phyloP scores from a whole-genome alignment of 2,329 filamentous ascomycete species.

The Pseudohalonectria lignicola region DNA sequence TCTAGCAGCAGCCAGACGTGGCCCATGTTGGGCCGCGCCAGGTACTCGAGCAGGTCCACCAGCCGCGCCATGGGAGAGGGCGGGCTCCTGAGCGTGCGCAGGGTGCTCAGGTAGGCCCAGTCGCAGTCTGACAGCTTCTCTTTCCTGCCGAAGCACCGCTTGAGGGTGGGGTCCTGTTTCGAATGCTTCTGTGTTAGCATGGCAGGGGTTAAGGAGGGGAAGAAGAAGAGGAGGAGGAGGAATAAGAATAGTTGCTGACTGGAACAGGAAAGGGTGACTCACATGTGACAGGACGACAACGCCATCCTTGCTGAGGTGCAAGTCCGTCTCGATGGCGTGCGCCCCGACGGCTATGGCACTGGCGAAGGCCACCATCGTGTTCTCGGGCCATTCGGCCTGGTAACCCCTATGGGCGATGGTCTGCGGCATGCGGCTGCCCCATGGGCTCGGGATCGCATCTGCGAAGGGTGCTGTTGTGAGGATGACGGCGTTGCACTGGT shows the following conservation, averaged over 20 bases:
- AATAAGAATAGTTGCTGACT: neutral
- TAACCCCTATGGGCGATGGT: slow-evolving; percentile 71
- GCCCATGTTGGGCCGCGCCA: slow-evolving; percentile 53
- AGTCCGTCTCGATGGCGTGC: slow-evolving; percentile 78
- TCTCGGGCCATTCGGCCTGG: slow-evolving; percentile 72
- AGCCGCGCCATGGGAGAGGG: slow-evolving; percentile 57
- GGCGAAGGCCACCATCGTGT: slow-evolving; percentile 54
- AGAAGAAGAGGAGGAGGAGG: neutral
- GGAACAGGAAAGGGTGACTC: slow-evolving; percentile 18
- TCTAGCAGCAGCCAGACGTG: slow-evolving; percentile 76
- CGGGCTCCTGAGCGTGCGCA: slow-evolving; percentile 58
- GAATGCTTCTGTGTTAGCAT: no score
- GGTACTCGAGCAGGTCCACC: slow-evolving; percentile 60
- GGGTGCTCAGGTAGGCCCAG: slow-evolving; percentile 59
- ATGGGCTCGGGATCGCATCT: neutral
- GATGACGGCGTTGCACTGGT: neutral
- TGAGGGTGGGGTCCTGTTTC: slow-evolving; percentile 57
- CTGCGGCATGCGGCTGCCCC: slow-evolving; percentile 40
- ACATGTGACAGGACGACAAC: slow-evolving; percentile 81
- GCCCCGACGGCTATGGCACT: slow-evolving; percentile 24
- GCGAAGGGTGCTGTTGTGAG: slow-evolving; percentile 1
- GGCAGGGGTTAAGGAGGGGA: no score
- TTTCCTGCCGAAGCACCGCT: slow-evolving; percentile 71
- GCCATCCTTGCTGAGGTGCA: slow-evolving; percentile 72
- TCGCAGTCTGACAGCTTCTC: slow-evolving; percentile 64